A percentile compares a stretch with the other conserved stretches of the same genome.
These are phyloP conservation scores for Emergomyces pasteurianus DNA, from an alignment of 2,329 filamentous ascomycete species.

Conservation along the genomic window DNA sequence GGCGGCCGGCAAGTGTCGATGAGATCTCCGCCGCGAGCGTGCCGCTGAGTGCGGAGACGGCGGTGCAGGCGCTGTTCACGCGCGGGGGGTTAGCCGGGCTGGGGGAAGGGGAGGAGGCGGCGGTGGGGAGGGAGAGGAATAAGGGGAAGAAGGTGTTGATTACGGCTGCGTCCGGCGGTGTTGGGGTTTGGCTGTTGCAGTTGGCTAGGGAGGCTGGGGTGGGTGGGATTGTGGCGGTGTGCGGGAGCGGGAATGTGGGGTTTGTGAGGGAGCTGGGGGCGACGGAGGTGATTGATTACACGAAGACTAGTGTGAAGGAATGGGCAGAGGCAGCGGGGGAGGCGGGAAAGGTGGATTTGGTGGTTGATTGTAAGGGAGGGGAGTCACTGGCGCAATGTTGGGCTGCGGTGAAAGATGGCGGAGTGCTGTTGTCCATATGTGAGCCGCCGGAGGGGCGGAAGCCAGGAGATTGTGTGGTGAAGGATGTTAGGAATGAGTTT, in stretches of 20 bases:
- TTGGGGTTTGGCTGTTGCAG: slow-evolving; percentile 35
- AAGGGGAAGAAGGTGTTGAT: slow-evolving; percentile 31
- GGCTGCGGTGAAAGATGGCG: slow-evolving; percentile 27
- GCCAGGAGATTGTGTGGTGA: slow-evolving; percentile 15
- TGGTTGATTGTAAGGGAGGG: slow-evolving; percentile 35
- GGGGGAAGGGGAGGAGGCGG: slow-evolving; percentile 6
- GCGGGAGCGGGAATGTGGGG: slow-evolving; percentile 26
- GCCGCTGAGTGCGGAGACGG: slow-evolving; percentile 31
- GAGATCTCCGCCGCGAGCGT: slow-evolving; percentile 28
- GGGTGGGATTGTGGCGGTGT: slow-evolving; percentile 27
- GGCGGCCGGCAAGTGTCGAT: slow-evolving; percentile 21
- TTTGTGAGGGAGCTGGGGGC: slow-evolving; percentile 32
- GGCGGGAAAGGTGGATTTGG: slow-evolving; percentile 27
- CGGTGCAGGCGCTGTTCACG: slow-evolving; percentile 34
- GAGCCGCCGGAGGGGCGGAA: slow-evolving; percentile 23
- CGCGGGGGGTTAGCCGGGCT: slow-evolving; percentile 18
- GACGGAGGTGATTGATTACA: slow-evolving; percentile 32
- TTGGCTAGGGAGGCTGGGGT: slow-evolving; percentile 26
- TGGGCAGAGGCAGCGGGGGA: slow-evolving; percentile 21
- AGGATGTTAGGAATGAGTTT: slow-evolving; percentile 24
- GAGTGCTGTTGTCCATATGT: slow-evolving; percentile 29
- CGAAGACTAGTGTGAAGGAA: slow-evolving; percentile 16
- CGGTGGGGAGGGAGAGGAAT: slow-evolving; percentile 7
- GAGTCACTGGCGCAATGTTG: slow-evolving; percentile 29
- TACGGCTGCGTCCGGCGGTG: slow-evolving; percentile 33